Evolutionary conservation across 208 protist genomes (phyloP).

Genomic region (Blechomonas ayalai): DNA sequence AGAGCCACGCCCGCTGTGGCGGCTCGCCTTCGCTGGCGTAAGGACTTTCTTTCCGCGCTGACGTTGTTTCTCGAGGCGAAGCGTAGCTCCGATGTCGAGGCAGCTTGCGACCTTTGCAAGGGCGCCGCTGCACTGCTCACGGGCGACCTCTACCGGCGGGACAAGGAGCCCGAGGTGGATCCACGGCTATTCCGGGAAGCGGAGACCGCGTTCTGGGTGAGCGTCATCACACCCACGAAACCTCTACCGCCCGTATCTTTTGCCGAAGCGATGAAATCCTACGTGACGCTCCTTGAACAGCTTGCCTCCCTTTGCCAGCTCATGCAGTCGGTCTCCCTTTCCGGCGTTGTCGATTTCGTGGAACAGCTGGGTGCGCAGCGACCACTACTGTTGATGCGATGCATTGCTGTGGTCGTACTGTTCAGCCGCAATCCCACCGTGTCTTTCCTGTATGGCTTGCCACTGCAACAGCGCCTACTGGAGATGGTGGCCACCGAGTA

Average conservation of each 20-base stretch:
- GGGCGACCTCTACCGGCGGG: constrained; percentile 25
- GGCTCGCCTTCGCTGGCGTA: constrained; percentile 59
- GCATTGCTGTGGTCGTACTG: constrained; percentile 51
- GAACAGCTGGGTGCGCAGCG: constrained; percentile 53
- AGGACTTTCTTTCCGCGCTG: constrained; percentile 44
- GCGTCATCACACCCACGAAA: constrained; percentile 53
- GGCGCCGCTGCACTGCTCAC: constrained; percentile 38
- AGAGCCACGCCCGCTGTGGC: constrained; percentile 24
- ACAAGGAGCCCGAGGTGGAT: constrained; percentile 40
- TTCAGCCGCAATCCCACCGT: constrained; percentile 59
- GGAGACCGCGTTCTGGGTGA: constrained; percentile 65
- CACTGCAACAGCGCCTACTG: constrained; percentile 49
- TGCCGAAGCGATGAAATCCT: constrained; percentile 36
- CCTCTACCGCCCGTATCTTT: constrained; percentile 29
- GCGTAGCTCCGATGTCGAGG: constrained; percentile 39
- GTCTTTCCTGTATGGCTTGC: constrained; percentile 65
- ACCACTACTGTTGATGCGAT: constrained; percentile 63
- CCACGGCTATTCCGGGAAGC: constrained; percentile 32
- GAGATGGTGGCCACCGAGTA: constrained; percentile 46
- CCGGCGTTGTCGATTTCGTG: constrained; percentile 52
- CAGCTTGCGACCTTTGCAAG: constrained; percentile 32
- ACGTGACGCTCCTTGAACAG: constrained; percentile 48
- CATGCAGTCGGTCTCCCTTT: constrained; percentile 31
- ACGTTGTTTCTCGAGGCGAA: constrained; percentile 36
- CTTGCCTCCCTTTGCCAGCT: constrained; percentile 50